A percentile compares a stretch with the other conserved stretches of the same genome.
Conservation (phyloP, 2,329 filamentous ascomycete species). For the Fusarium guadeloupense region DNA sequence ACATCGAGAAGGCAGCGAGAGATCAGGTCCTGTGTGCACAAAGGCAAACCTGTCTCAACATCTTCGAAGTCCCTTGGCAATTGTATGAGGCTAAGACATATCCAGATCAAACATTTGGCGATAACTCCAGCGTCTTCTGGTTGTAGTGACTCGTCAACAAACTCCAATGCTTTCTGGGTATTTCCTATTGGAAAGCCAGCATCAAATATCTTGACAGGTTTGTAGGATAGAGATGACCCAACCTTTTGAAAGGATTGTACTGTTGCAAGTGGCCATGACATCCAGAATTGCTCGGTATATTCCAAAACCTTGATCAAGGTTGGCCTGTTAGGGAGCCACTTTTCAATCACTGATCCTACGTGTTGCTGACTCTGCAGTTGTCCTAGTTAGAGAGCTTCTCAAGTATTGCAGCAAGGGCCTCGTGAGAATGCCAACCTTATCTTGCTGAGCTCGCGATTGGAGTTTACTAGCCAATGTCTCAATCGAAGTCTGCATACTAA, state of each 20-base stretch:
- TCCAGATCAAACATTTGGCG: slow-evolving; percentile 54
- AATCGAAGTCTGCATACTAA: slow-evolving; percentile 14
- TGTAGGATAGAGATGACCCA: not conserved
- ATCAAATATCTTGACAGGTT: not conserved
- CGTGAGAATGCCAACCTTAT: not conserved
- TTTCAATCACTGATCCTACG: not conserved
- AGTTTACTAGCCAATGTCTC: not conserved
- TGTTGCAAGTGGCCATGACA: slow-evolving; percentile 12
- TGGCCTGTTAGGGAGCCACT: not conserved
- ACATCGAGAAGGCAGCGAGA: not conserved
- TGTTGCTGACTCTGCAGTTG: not conserved
- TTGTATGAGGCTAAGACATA: slow-evolving; percentile 54
- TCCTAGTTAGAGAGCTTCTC: not conserved
- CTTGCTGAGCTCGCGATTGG: not conserved
- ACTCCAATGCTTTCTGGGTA: not conserved
- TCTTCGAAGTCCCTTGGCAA: slow-evolving; percentile 45
- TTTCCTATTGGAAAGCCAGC: not conserved
- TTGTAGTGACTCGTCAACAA: not conserved
- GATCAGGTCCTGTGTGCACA: slow-evolving; percentile 39
- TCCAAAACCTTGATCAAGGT: slow-evolving; percentile 11
- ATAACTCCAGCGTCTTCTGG: slow-evolving; percentile 5
- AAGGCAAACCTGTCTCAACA: slow-evolving; percentile 46
- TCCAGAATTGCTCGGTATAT: slow-evolving; percentile 36
- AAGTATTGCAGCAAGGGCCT: not conserved
- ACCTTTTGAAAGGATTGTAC: not conserved